Base-by-base conservation (phyloP, 495 filamentous ascomycete species). In the Apiosordaria backusii region DNA sequence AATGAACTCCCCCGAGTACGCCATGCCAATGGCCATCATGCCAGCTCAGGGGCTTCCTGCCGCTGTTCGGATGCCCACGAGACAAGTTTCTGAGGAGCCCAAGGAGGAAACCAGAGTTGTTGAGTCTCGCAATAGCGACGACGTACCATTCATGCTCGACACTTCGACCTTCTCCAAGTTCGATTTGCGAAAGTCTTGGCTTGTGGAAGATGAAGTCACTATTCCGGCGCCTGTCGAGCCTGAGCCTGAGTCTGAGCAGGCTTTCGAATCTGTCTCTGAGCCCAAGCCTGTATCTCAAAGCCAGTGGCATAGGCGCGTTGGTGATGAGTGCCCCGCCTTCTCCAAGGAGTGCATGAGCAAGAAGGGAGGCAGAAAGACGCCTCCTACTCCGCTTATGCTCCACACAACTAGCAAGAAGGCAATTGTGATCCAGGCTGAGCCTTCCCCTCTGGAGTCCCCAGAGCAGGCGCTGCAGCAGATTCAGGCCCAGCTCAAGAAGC, bases 291-390 rank as follows among this genome's bases (percentile, higher is more conserved):
- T 65, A n/a, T 65, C 74, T 19, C 62, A 74, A 29, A 63, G 65
- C 60, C 69, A 66, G n/a, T 85, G 81, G 77, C 83, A 85, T 70
- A 74, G 75, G 19, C 81, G 84, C 2, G 71, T 85, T 24, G 84
- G 84, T 22, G 83, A 86, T 22, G 77, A 82, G 15, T 81, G 81
- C 52, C 84, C 83, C 18, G 76, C 79, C 3, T 86, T 86, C 73
- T 85, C 83, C 4, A 45, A 45, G 35, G 76, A 74, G n/a, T 72
- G 81, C 62, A 78, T 74, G 68, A 73, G 74, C 16, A 74, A 71
- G 68, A 65, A 70, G 29, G 68, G 79, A 62, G 67, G 72, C 21
- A 75, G 78, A 16, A 81, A 80, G 64, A 80, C 82, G 75, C 79
- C 82, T 13, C 83, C 84, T 5, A 74, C 81, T 16, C 84, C 83